Conservation (phyloP, 108 stramenopile species). For the Chaetoceros muelleri region DNA sequence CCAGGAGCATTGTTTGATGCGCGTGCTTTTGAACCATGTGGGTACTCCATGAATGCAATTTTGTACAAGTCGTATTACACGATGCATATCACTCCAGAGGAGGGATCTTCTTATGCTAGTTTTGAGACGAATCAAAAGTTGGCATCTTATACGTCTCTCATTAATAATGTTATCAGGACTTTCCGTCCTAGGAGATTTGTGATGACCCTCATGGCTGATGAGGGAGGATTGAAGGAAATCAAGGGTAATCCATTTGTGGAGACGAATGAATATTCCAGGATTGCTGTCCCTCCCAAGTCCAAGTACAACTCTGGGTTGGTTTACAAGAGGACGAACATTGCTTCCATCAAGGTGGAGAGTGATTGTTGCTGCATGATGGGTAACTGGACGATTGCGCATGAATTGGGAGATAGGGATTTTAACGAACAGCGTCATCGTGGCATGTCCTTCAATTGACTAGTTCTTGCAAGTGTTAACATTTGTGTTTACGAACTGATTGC, state of each 20-base stretch:
- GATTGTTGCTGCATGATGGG: constrained; percentile 90
- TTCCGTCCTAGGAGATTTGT: constrained; percentile 96
- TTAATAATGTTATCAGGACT: constrained; percentile 91
- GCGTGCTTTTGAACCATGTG: constrained; percentile 97
- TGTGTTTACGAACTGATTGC: too few relatives aligned
- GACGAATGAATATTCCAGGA: constrained; percentile 33
- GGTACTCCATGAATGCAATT: constrained; percentile 98
- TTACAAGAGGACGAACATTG: constrained; percentile 68
- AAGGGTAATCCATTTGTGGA: constrained; percentile 62
- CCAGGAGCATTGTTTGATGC: constrained; percentile 91
- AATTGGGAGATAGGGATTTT: neutral
- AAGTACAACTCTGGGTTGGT: constrained; percentile 16
- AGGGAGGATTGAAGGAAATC: constrained; percentile 83
- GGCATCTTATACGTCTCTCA: constrained; percentile 72
- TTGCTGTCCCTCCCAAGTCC: constrained; percentile 41
- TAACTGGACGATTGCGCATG: constrained; percentile 50
- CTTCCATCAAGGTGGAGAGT: constrained; percentile 80
- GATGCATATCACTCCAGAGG: constrained; percentile 99
- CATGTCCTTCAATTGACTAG: too few relatives aligned
- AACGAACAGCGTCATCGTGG: neutral
- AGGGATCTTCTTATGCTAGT: constrained; percentile 89
- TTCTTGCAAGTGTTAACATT: too few relatives aligned
- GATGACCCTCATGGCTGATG: constrained; percentile 98
- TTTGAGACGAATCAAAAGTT: constrained; percentile 98
- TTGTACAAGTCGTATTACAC: constrained; percentile 95